Base-by-base conservation (phyloP, 768 basidiomycete genomes). In the Mycena crocata region DNA sequence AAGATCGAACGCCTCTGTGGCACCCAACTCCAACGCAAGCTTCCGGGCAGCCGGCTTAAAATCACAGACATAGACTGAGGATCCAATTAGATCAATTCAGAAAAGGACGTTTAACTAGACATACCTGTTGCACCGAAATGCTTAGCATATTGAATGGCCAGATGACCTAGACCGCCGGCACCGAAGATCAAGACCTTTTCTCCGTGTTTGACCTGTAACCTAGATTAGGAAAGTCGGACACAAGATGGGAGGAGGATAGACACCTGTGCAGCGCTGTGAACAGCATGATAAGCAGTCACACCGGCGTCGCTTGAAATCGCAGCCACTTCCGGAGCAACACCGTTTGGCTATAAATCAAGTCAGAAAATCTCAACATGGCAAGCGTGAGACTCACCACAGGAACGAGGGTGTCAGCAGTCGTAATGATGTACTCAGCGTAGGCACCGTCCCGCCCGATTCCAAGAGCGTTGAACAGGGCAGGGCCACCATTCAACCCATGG, bases 11-110 rank as follows among this genome's bases (percentile, higher is more conserved):
- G 69, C 75, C 21, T 63, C 62, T 44, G 45, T 62, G 2, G 75
- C 75, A 30, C 74, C 74, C n/a, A 72, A 62, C 30, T 71, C 55
- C 19, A 70, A 19, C 2, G 75, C 72, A 3, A 75, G 66, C 48
- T 69, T 54, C 5, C 73, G 68, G 13, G 73, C 71, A 2, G 48
- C 67, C 8, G 70, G 70, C 45, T 68, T 68, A 56, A 68, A 65
- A 57, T 75, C 74, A 40, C 64, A 62, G 7, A 70, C 75, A 55
- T 69, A 75, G 2, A 75, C 75, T 46, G 63, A 1, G 40, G n/a
- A 37, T 13, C 31, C 1, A 17, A 19, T 46, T 0, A 26, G 40
- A 40, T 5, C 23, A 35, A 28, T 28, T 15, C 3, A 10, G 19
- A 34, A 14, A 19, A 34, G 28, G 2, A 34, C 6, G n/a, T n/a